Base-by-base conservation (phyloP, 163 green algal species). In the Scenedesmus sp. region DNA sequence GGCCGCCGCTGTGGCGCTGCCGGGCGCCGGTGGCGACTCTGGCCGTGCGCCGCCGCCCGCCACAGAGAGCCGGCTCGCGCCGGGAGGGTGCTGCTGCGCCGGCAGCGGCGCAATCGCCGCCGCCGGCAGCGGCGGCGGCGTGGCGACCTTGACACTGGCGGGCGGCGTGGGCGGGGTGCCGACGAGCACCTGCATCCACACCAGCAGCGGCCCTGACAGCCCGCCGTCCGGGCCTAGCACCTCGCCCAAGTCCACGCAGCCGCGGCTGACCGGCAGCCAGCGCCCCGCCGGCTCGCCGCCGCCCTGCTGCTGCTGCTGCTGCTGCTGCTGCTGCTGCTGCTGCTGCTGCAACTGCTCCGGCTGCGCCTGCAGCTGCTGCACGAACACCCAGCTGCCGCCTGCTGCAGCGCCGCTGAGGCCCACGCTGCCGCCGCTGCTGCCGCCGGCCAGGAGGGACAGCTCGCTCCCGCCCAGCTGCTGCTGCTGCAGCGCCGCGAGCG, bases 181-280 rank as follows among this genome's bases (percentile, higher is more conserved):
- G 7, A 78, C 70, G 1, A 70, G 44, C 26, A 77, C 69, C 72
- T 80, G 72, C 72, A 80, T 71, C 72, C 72, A 80, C 5, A 80
- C 18, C 45, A 80, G 47, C 60, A 80, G 60, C 29, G 72, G 72
- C 20, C 58, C 24, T 3, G 5, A 9, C 31, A 63, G 47, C 22
- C 10, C n/a, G n/a, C 26, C 71, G 45, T 22, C 58, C 22, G 42
- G 11, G 7, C 33, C 54, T 24, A 33, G 28, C 44, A 77, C 11
- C 4, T 39, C 29, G 10, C 42, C 58, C 58, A 80, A 29, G 13
- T 80, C 72, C 26, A 80, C 42, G 34, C 72, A 63, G 34, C 72
- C 72, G 4, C 72, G 29, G 17, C 28, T 47, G 14, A 64, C 47
- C 1, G 31, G 28, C 54, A 60, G 33, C 72, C 58, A 70, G 2